Percentiles rank a stretch among this genome's conserved stretches.
phyloP scores from a whole-genome alignment of 2,329 filamentous ascomycete species.

The Beauveria scarabaeidicola region DNA sequence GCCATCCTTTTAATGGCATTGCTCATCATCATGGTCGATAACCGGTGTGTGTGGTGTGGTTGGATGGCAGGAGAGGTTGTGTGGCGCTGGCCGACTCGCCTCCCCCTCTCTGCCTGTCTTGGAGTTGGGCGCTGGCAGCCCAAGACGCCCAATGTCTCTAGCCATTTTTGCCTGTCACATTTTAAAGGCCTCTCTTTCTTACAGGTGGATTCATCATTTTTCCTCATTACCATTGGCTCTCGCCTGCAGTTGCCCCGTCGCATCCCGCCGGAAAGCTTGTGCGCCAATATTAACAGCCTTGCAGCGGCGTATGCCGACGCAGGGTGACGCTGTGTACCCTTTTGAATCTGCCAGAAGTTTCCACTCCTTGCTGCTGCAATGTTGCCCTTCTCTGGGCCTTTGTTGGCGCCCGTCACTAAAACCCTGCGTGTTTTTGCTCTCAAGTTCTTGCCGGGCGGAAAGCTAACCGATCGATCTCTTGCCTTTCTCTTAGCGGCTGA shows the following conservation, averaged over 20 bases:
- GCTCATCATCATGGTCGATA: background rate
- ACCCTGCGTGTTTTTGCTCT: no score
- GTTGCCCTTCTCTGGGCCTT: background rate
- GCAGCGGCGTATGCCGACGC: background rate
- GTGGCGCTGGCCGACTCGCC: background rate
- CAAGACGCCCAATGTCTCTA: background rate
- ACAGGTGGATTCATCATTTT: background rate
- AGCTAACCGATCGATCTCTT: background rate
- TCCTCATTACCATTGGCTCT: background rate
- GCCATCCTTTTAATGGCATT: background rate
- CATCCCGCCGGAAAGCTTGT: background rate
- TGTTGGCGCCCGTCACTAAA: background rate
- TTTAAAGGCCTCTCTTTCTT: background rate
- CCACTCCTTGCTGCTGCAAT: background rate
- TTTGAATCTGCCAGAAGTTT: background rate
- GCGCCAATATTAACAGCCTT: constrained; percentile 4
- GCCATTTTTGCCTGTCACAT: background rate
- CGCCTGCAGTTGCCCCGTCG: constrained; percentile 8
- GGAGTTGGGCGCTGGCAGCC: background rate
- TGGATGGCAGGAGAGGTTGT: background rate
- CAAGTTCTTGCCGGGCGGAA: background rate
- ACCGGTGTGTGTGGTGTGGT: background rate
- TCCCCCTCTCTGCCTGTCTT: background rate
- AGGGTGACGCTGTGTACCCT: background rate
- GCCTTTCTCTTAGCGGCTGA: background rate